Base-by-base conservation (phyloP, 768 basidiomycete genomes). In the Pulveroboletus ravenelii region DNA sequence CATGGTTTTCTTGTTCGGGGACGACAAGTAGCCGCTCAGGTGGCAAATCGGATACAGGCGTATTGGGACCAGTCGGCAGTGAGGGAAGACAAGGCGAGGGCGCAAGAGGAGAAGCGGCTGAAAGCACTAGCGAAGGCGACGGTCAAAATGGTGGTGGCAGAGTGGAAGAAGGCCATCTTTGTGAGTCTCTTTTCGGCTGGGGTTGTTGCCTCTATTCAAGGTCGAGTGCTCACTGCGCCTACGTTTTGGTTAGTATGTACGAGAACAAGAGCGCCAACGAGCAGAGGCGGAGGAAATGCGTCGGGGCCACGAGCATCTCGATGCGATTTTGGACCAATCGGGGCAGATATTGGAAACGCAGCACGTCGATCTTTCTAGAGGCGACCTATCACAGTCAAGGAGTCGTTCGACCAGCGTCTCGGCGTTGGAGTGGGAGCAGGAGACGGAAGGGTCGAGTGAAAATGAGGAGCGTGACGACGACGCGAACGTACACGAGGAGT, bases 81-180 rank as follows among this genome's bases (percentile, higher is more conserved):
- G 29, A 80, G 75, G 60, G 84, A 83, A 48, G 84, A 85, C 29
- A 80, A 74, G 62, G 77, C 76, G 15, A 73, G 68, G 50, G 66
- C 67, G 17, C 77, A 77, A 56, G 86, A 89, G 58, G 87, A 91
- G 70, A 80, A 78, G 65, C 74, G 84, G 27, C 55, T 88, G 56
- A 74, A 80, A 46, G 74, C 71, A 4, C 59, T 91, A 34, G 89
- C 88, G 12, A 89, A 87, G 70, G 77, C 80, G 18, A 84, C 88
- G 0, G 74, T 86, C 42, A 81, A 80, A 58, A 69, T 82, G 59
- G 81, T 96, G 27, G 75, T 78, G 29, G 76, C 75, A 8, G 87
- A 92, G 62, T 97, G 94, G 94, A 88, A 86, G 67, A 83, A 89
- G 62, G 93, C 89, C 8, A 82, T 93, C 40, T 82, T 83, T 59